Evolutionary conservation across 176 grass and related monocot genomes (phyloP).

Genomic region (Zea mays): DNA sequence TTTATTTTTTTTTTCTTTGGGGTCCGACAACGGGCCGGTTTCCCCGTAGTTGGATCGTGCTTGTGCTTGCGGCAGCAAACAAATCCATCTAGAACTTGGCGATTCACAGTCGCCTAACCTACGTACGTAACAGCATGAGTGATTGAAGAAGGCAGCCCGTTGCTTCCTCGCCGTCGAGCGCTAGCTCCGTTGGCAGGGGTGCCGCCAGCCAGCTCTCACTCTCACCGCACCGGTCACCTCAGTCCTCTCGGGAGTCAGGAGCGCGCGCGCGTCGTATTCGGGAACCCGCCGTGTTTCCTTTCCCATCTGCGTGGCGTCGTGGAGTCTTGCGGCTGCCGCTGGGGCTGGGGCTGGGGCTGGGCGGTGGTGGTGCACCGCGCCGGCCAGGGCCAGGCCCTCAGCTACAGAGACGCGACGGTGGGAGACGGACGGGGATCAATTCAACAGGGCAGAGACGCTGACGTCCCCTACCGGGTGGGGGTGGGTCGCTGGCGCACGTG

Average conservation of each 20-base stretch:
- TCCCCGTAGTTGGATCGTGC: background rate
- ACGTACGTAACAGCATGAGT: background rate
- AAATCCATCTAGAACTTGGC: slow-evolving; percentile 9
- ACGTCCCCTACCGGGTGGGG: too few species aligned
- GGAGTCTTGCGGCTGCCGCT: too few species aligned
- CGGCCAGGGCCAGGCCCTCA: background rate
- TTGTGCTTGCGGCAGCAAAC: background rate
- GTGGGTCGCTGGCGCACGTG: slow-evolving; percentile 27
- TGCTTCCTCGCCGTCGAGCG: too few species aligned
- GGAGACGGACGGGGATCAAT: too few species aligned
- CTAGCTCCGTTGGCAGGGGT: too few species aligned
- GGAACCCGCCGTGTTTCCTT: background rate
- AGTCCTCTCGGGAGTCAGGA: background rate
- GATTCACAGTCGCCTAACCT: background rate
- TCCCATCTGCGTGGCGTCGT: slow-evolving; percentile 31
- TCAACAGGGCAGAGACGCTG: too few species aligned
- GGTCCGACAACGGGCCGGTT: background rate
- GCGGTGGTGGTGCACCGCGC: background rate
- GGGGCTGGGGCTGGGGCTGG: too few species aligned
- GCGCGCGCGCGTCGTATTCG: background rate
- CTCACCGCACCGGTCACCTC: background rate
- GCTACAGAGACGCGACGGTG: slow-evolving; percentile 34
- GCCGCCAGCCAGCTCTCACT: too few species aligned
- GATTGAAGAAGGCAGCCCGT: too few species aligned
- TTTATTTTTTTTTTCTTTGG: too few species aligned